These are phyloP conservation scores for Tylopilus sp. DNA, from an alignment of 768 basidiomycete genomes.

Conservation along the genomic window DNA sequence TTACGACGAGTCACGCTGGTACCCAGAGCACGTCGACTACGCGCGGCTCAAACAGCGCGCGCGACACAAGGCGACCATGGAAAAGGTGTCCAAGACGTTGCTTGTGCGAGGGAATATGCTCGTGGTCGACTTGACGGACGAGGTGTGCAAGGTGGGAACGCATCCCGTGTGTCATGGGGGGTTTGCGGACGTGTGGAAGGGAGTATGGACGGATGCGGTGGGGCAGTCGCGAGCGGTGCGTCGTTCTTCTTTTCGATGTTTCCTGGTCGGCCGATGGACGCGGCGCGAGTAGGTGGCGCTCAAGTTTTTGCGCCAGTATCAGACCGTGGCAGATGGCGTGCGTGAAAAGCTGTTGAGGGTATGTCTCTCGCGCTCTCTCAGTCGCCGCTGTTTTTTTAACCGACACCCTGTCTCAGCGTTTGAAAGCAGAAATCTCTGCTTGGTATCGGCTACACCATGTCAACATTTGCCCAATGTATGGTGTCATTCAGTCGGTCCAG, in stretches of 20 bases:
- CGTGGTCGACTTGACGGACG: constrained; percentile 54
- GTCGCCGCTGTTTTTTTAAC: not conserved
- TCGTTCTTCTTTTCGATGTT: not conserved
- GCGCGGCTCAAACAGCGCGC: constrained; percentile 54
- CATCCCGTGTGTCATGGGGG: constrained; percentile 50
- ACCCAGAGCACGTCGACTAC: constrained; percentile 50
- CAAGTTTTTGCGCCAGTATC: constrained; percentile 48
- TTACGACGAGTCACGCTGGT: constrained; percentile 58
- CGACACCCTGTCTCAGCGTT: constrained; percentile 40
- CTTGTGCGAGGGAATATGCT: constrained; percentile 47
- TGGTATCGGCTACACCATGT: constrained; percentile 57
- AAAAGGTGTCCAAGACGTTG: constrained; percentile 53
- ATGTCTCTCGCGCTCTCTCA: not conserved
- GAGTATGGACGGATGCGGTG: constrained; percentile 47
- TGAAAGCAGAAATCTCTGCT: constrained; percentile 53
- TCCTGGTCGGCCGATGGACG: not conserved
- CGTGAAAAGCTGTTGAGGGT: constrained; percentile 54
- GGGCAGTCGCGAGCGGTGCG: constrained; percentile 29
- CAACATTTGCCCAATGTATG: constrained; percentile 54
- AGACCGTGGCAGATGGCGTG: constrained; percentile 47
- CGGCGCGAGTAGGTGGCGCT: constrained; percentile 45
- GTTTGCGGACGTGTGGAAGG: constrained; percentile 64
- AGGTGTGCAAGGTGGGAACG: constrained; percentile 44
- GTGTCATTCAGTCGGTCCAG: constrained; percentile 47
- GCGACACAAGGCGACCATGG: constrained; percentile 52